Evolutionary conservation across 1,284 basidiomycete species (phyloP), one percentile per base, ranked within the genome.

Genomic region (Fomitopsis betulina): DNA sequence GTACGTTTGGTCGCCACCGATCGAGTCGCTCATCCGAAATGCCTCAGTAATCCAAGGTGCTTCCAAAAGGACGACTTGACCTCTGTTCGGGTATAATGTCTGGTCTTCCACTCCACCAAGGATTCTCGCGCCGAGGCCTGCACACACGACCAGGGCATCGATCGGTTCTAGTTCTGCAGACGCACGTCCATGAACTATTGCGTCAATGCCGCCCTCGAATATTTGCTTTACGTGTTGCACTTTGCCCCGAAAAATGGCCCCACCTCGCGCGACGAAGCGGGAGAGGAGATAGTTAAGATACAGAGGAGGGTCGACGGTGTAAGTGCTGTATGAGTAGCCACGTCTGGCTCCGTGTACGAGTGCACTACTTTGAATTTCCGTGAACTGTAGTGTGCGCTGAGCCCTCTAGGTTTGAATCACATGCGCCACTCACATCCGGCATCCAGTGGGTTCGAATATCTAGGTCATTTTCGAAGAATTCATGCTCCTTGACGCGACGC

Each of bases 261-360:
- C 91, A 33, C 89, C 89, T 1, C 70, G 70, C 1, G 77, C 72
- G 4, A 83, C 71, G 72, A 93, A 90, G 9, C 82, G 80, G 13
- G 79, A 71, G 35, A 86, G 68, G 9, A 93, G 80, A 69, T 89
- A 92, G 23, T 81, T 76, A 56, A 92, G 75, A 66, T 93, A 93
- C 8, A 77, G 71, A 0, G 86, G 81, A 0, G 82, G 78, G 65
- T 93, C 86, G 63, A 93, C 85, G 7, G 84, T 85, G 39, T 92
- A 62, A 0, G 87, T 89, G 4, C 75, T 81, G 72, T 91, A 90
- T 0, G 79, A 70, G 1, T 78, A 75, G 2, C 85, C 88, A 7
- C 73, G 71, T 8, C 72, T 68, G 21, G 79, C 76, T 9, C 74
- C 74, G 0, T 73, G 70, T 25, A 78, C 63, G 17, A 85, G 74